Conservation (phyloP, 73 alveolate species). For the Uronychia setigera region DNA sequence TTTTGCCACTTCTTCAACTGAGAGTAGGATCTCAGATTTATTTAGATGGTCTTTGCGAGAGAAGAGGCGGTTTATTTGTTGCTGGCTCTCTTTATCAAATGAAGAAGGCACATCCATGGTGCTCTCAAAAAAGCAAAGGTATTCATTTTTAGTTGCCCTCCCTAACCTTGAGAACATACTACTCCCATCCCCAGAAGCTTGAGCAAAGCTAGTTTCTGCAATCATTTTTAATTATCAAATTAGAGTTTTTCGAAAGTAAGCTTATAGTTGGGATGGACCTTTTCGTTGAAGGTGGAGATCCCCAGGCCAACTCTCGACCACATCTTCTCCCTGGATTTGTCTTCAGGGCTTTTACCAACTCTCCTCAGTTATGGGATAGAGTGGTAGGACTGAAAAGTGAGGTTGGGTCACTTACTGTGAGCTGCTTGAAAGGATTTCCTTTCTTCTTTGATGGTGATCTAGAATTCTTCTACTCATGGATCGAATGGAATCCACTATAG, state of each 20-base stretch:
- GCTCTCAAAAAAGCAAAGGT: not conserved
- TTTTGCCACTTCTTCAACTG: not conserved
- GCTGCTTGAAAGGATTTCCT: not conserved
- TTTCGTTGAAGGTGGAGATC: conserved; percentile 30
- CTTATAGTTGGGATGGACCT: conserved; percentile 35
- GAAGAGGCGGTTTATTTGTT: not conserved
- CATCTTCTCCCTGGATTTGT: not conserved
- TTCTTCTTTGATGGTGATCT: not conserved
- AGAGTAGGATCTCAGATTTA: not conserved
- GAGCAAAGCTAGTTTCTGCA: not conserved
- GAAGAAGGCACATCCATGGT: not conserved
- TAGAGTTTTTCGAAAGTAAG: conserved; percentile 3
- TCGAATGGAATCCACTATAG: not conserved
- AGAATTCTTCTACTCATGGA: not conserved
- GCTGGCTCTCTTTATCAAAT: not conserved
- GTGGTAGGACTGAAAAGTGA: not conserved
- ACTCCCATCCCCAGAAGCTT: not conserved
- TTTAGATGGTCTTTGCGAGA: not conserved
- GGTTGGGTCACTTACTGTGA: not conserved
- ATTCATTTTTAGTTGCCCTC: not conserved
- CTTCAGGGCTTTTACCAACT: conserved; percentile 4
- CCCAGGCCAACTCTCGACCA: conserved; percentile 17
- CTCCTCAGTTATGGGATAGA: conserved; percentile 2
- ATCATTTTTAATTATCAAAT: not conserved
- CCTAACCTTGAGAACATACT: not conserved